Evolutionary conservation across 83 land plant genomes (phyloP), one percentile per base, ranked within the genome.

Genomic region (Picea abies): DNA sequence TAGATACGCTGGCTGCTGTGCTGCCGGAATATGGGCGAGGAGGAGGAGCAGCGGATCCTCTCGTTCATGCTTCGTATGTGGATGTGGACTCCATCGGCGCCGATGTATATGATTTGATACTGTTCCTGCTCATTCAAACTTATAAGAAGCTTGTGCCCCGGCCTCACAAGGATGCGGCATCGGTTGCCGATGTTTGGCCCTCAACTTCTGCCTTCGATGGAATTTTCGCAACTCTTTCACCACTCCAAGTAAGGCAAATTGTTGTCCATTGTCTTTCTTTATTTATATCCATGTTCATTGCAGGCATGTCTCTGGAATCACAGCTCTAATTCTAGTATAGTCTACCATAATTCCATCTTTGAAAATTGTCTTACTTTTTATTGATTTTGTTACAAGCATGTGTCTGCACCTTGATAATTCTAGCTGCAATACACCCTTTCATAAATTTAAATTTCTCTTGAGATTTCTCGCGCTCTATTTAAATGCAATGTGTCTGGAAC

Each of bases 171-270:
- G 99, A 96, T 84, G 93, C 99, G 16, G 96, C 97, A 5, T 84
- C 96, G 23, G 95, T 96, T 17, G 95, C 94, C 9, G 99, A 97
- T 84, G 96, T 97, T 16, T 97, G 99, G 99, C 99, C 99, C 17
- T 91, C 97, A 35, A 90, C 94, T 0, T 97, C 98, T 2, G 98
- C 98, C 0, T 96, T 97, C 79, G 99, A 97, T 85, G 97, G 99
- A 15, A 90, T 91, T 63, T 78, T 97, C 29, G 91, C 99, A n/a
- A 88, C 94, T 7, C 86, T 94, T 4, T 93, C 98, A 17, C 99
- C 99, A 4, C 67, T 97, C 17, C 99, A 97, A 91, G 99, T 96
- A 11, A 64, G 82, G 5, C 68, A 11, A 35, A 44, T 49, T 81
- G 16, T 14, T 71, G 35, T 49, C 17, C 65, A 25, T 73, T 39